phyloP scores from a whole-genome alignment of 805 yeast genomes.

The Candida silvicultrix region DNA sequence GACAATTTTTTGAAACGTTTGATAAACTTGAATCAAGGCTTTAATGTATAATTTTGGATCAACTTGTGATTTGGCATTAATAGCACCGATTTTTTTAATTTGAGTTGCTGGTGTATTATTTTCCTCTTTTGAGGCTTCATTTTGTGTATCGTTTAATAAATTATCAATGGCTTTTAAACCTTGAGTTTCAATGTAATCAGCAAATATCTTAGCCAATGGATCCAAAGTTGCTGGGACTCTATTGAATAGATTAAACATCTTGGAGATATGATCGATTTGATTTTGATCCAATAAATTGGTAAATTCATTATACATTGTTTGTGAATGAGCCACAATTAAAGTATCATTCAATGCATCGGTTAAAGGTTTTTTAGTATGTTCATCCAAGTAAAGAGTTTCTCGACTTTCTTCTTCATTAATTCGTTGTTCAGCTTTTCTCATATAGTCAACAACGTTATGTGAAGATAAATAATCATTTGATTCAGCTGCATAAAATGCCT shows the following conservation, averaged over 20 bases:
- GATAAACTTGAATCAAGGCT: conserved; percentile 64
- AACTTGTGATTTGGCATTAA: conserved; percentile 18
- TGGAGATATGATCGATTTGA: conserved; percentile 64
- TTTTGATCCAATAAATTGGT: conserved; percentile 66
- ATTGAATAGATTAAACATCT: conserved; percentile 69
- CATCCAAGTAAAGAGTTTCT: conserved; percentile 75
- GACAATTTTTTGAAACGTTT: conserved; percentile 61
- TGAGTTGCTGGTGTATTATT: neutral
- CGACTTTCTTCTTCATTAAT: conserved; percentile 78
- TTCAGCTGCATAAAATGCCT: conserved; percentile 62
- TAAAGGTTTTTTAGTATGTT: conserved; percentile 72
- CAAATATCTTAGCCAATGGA: conserved; percentile 69
- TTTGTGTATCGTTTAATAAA: conserved; percentile 31
- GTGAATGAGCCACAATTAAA: conserved; percentile 74
- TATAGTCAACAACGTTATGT: conserved; percentile 85
- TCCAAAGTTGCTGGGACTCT: conserved; percentile 77
- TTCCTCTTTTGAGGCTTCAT: conserved; percentile 10
- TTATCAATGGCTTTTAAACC: conserved; percentile 59
- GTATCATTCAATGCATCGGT: conserved; percentile 71
- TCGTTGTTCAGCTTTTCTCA: conserved; percentile 78
- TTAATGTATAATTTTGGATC: conserved; percentile 80
- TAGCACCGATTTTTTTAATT: neutral
- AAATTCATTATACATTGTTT: conserved; percentile 71
- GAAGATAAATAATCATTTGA: conserved; percentile 57
- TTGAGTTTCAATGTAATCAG: conserved; percentile 60